Percentiles rank a stretch among this genome's conserved stretches.
Evolutionary conservation across 2,329 filamentous ascomycete species (phyloP).

Genomic region (Elsinoe necatrix): DNA sequence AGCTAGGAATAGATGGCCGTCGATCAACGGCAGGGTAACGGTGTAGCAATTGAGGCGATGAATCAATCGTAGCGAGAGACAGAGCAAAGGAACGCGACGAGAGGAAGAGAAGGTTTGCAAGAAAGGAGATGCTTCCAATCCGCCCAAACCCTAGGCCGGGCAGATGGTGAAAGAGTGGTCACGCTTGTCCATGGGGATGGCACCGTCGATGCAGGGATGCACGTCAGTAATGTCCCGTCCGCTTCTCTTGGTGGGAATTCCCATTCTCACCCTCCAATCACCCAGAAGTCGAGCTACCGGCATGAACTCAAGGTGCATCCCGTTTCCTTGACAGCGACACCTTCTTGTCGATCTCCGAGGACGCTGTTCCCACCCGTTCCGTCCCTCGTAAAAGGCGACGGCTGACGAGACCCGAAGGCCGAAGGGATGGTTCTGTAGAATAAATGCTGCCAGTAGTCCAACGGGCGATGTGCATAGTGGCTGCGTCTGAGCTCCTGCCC

Average conservation of each 20-base stretch:
- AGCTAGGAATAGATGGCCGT: constrained; percentile 5
- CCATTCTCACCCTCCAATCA: neutral
- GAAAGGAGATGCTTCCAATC: neutral
- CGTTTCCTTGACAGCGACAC: neutral
- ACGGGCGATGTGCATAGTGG: constrained; percentile 1
- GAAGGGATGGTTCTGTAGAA: neutral
- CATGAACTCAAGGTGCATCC: constrained; percentile 1
- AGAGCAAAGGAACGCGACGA: neutral
- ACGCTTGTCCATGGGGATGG: neutral
- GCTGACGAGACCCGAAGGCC: neutral
- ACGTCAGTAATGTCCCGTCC: neutral
- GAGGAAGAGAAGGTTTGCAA: neutral
- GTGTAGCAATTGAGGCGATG: neutral
- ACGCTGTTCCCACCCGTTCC: neutral
- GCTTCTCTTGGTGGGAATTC: neutral
- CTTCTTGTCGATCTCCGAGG: neutral
- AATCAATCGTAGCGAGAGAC: constrained; percentile 3
- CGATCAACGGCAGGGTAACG: constrained; percentile 6
- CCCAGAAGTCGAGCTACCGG: neutral
- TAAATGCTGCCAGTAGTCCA: constrained; percentile 9
- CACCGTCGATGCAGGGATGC: constrained; percentile 2
- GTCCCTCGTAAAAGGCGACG: neutral
- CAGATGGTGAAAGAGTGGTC: neutral
- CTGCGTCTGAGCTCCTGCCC: neutral
- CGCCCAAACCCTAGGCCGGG: neutral